phyloP scores from a whole-genome alignment of 2,329 filamentous ascomycete genomes.

The Monosporascus sp. region DNA sequence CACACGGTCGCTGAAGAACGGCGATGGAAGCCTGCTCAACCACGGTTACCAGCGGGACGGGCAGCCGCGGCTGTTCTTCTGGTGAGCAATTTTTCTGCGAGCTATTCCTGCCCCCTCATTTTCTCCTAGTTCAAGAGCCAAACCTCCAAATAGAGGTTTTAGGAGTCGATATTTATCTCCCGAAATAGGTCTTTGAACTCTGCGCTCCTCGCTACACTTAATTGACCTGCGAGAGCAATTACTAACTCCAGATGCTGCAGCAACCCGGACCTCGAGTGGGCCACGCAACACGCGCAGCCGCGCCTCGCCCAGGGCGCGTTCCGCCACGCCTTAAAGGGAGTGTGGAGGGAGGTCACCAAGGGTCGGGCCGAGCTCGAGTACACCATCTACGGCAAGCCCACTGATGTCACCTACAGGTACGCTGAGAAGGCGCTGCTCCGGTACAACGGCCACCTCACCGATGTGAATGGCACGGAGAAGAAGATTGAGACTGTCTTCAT shows the following conservation, averaged over 20 bases:
- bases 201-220: no score
- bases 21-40: slow-evolving; percentile 27
- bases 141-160: no score
- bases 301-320: slow-evolving; percentile 68
- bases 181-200: no score
- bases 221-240: no score
- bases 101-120: no score
- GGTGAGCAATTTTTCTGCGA: slow-evolving; percentile 11
- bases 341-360: slow-evolving; percentile 46
- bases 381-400: slow-evolving; percentile 62
- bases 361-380: slow-evolving; percentile 43
- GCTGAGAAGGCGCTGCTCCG: slow-evolving; percentile 52
- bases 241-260: no score
- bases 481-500: slow-evolving; percentile 58
- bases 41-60: slow-evolving; percentile 44
- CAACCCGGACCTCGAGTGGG: slow-evolving; percentile 68
- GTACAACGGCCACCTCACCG: slow-evolving; percentile 14
- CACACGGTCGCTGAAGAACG: slow-evolving; percentile 57
- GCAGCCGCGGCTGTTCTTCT: slow-evolving; percentile 63
- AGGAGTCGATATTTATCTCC: no score
- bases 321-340: slow-evolving; percentile 55
- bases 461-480: background rate
- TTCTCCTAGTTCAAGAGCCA: no score
- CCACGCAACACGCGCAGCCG: slow-evolving; percentile 58
- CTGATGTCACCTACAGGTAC: slow-evolving; percentile 57